Evolutionary conservation across 768 basidiomycete genomes (phyloP).

Genomic region (Trametes cingulata): DNA sequence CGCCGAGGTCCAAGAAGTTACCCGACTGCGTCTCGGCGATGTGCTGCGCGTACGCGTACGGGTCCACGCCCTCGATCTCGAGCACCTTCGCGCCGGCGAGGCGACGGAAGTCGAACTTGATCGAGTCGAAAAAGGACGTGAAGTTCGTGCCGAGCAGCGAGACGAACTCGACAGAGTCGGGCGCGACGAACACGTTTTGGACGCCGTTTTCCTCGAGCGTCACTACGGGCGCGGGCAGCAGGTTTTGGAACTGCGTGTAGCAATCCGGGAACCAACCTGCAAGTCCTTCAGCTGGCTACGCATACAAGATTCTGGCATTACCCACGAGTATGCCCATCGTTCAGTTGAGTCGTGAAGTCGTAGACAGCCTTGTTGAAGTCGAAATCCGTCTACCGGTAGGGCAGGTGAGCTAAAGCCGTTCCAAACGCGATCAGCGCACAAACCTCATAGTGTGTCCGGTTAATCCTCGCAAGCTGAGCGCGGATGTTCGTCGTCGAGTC

Average conservation of each 20-base stretch:
- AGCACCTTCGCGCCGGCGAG: conserved; percentile 62
- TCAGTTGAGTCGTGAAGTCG: conserved; percentile 53
- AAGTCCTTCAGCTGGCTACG: not conserved
- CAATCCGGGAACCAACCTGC: conserved; percentile 59
- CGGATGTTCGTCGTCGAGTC: conserved; percentile 58
- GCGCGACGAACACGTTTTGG: conserved; percentile 50
- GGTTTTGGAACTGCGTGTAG: conserved; percentile 46
- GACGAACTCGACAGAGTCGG: conserved; percentile 55
- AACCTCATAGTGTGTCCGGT: conserved; percentile 48
- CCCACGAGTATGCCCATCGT: conserved; percentile 68
- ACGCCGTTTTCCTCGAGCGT: conserved; percentile 49
- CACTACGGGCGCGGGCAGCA: conserved; percentile 58
- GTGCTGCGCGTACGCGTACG: conserved; percentile 56
- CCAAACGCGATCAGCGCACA: not conserved
- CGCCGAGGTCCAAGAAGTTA: conserved; percentile 62
- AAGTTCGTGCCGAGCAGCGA: conserved; percentile 46
- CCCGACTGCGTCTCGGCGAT: conserved; percentile 62
- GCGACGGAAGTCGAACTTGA: conserved; percentile 58
- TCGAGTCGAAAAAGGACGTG: conserved; percentile 46
- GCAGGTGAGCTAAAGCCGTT: not conserved
- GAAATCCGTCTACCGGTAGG: conserved; percentile 54
- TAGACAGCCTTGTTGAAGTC: conserved; percentile 63
- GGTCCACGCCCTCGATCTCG: conserved; percentile 51
- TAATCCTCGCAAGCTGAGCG: conserved; percentile 47
- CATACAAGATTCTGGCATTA: not conserved